Base-by-base conservation (phyloP, 1,139 yeast species). In the Suhomyces bolitotheri region DNA sequence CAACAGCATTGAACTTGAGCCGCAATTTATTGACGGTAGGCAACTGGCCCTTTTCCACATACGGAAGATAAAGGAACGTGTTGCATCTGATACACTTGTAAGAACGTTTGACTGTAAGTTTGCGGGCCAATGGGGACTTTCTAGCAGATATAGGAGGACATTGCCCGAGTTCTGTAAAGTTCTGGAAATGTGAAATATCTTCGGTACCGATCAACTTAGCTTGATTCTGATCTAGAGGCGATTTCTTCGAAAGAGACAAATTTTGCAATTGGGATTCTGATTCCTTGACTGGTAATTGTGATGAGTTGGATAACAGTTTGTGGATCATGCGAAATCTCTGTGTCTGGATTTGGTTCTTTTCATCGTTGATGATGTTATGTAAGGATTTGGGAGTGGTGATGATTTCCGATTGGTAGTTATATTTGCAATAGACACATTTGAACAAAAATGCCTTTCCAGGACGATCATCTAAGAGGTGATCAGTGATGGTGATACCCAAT, bases 381-480 rank as follows among this genome's bases (percentile, higher is more conserved):
- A 69, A 47, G 1, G 73, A 55, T 33, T 54, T 62, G 2, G 76
- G 75, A 35, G 61, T 65, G 8, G 56, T 49, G 9, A 67, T 56
- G 5, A 58, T 45, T 2, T 45, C 42, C 1, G 74, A 65, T 5
- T 39, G 30, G 41, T 64, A 67, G 0, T 21, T 11, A 39, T 52
- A 69, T 1, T 44, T 39, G 45, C 76, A 70, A 38, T 40, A 54
- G 3, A 47, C 52, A 45, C 76, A 70, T 9, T 39, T 40, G 38
- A 69, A 68, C 25, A 35, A 40, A 46, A 70, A 68, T 25, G 53
- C 42, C 44, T 69, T 70, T 2, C 71, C 73, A 13, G 43, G 38
- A 7, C 37, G 36, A 2, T 51, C 58, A 17, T 50, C 47, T 2
- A 37, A 31, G 10, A 32, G 31, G 13, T 43, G 50, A 43, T 64